phyloP scores from a whole-genome alignment of 2,329 filamentous ascomycete species.

The Venturia nashicola region DNA sequence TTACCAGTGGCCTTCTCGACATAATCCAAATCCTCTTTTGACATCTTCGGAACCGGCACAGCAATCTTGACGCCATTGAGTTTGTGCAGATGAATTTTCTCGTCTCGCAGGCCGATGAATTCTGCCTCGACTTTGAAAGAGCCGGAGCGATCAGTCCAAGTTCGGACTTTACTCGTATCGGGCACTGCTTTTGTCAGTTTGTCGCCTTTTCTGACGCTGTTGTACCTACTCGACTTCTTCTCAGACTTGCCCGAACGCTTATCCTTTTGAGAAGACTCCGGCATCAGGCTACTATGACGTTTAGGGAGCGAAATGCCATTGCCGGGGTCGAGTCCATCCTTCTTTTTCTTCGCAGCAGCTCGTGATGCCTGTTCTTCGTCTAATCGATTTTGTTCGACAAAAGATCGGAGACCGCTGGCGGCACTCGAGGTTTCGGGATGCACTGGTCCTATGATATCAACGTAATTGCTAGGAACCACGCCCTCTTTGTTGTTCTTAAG shows the following conservation, averaged over 20 bases:
- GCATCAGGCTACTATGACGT: slow-evolving; percentile 66
- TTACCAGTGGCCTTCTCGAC: slow-evolving; percentile 80
- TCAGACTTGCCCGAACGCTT: slow-evolving; percentile 7
- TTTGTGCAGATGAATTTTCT: slow-evolving; percentile 96
- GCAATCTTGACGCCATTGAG: slow-evolving; percentile 97
- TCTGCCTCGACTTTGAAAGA: slow-evolving; percentile 97
- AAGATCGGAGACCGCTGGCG: slow-evolving; percentile 47
- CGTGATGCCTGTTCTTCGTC: slow-evolving; percentile 79
- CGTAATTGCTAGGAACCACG: slow-evolving; percentile 91
- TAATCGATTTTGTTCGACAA: slow-evolving; percentile 61
- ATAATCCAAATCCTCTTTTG: slow-evolving; percentile 84
- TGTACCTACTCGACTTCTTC: slow-evolving; percentile 1
- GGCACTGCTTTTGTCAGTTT: slow-evolving; percentile 46
- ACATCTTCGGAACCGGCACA: slow-evolving; percentile 92
- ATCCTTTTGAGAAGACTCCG: slow-evolving; percentile 16
- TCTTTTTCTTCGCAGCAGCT: slow-evolving; percentile 50
- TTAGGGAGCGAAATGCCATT: slow-evolving; percentile 63
- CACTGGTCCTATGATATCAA: slow-evolving; percentile 68
- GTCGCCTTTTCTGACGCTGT: slow-evolving; percentile 3
- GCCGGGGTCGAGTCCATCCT: slow-evolving; percentile 57
- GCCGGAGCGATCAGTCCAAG: slow-evolving; percentile 89
- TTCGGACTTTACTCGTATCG: slow-evolving; percentile 69
- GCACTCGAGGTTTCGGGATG: slow-evolving; percentile 2
- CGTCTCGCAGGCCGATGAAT: slow-evolving; percentile 86
- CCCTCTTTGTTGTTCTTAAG: slow-evolving; percentile 89